A percentile compares a stretch with the other conserved stretches of the same genome.
Evolutionary conservation across 331 rosid genomes (phyloP).

Genomic region (Quercus tomentella): DNA sequence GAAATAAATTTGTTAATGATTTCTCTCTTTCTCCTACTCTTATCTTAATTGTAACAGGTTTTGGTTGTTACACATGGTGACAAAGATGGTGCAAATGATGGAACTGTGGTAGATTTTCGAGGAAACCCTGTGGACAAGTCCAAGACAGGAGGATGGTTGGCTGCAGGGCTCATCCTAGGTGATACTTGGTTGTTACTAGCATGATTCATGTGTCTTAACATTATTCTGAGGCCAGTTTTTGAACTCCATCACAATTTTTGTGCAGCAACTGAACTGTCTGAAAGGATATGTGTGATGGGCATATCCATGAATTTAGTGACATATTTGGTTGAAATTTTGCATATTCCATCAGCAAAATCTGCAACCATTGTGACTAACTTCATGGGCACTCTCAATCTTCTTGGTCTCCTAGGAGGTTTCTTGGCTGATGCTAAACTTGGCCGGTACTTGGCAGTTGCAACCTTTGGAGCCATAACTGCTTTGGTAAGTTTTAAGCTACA

Average conservation of each 20-base stretch:
- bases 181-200: conserved; percentile 7
- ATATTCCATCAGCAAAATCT: conserved; percentile 74
- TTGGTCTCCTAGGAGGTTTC: conserved; percentile 91
- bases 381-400: conserved; percentile 89
- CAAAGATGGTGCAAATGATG: conserved; percentile 38
- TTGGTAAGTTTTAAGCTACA: conserved; percentile 38
- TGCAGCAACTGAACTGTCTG: conserved; percentile 87
- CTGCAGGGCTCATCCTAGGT: conserved; percentile 93
- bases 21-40: conserved; percentile 4
- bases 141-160: conserved; percentile 87
- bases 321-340: conserved; percentile 64
- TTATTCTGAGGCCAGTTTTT: background rate
- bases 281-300: conserved; percentile 88
- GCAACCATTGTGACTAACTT: conserved; percentile 84
- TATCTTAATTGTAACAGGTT: conserved; percentile 43
- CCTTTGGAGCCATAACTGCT: conserved; percentile 58
- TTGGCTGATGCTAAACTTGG: conserved; percentile 94
- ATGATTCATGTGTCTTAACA: background rate
- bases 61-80: conserved; percentile 39
- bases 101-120: conserved; percentile 53
- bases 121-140: conserved; percentile 65
- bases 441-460: conserved; percentile 59
- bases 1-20: conserved; percentile 1
- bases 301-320: conserved; percentile 91
- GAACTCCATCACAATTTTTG: background rate